phyloP scores from a whole-genome alignment of 2,329 filamentous ascomycete genomes.

The Hymenoscyphus infarciens region DNA sequence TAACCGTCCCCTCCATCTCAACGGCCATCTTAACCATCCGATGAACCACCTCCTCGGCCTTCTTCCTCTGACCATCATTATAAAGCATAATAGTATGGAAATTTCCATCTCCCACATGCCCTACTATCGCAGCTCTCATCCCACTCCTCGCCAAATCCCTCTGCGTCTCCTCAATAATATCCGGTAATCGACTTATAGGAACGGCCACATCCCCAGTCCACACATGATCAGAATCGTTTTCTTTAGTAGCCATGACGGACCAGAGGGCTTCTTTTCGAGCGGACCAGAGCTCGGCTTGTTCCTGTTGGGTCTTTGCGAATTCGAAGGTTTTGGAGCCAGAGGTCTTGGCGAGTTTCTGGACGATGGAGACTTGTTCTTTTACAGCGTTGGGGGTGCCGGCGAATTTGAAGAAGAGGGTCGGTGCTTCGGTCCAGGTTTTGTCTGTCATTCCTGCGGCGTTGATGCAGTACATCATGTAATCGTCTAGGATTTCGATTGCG shows the following conservation, averaged over 20 bases:
- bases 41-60: constrained; percentile 70
- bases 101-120: constrained; percentile 73
- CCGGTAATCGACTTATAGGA: constrained; percentile 68
- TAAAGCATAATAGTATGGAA: constrained; percentile 68
- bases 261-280: constrained; percentile 81
- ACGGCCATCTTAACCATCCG: constrained; percentile 83
- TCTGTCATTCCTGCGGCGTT: constrained; percentile 63
- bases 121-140: constrained; percentile 61
- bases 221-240: constrained; percentile 63
- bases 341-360: constrained; percentile 58
- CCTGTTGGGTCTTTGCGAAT: constrained; percentile 66
- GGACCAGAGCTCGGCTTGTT: constrained; percentile 76
- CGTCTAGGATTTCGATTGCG: constrained; percentile 89
- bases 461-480: constrained; percentile 77
- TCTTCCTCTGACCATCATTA: constrained; percentile 62
- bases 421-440: constrained; percentile 65
- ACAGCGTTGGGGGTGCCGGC: constrained; percentile 65
- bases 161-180: constrained; percentile 76
- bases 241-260: constrained; percentile 66
- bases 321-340: constrained; percentile 68
- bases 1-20: constrained; percentile 81
- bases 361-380: constrained; percentile 72
- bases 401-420: constrained; percentile 85
- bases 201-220: constrained; percentile 89
- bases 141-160: constrained; percentile 54